A percentile compares a stretch with the other conserved stretches of the same genome.
Evolutionary conservation across 2,329 filamentous ascomycete genomes (phyloP).

Genomic region (Didymella segeticola): DNA sequence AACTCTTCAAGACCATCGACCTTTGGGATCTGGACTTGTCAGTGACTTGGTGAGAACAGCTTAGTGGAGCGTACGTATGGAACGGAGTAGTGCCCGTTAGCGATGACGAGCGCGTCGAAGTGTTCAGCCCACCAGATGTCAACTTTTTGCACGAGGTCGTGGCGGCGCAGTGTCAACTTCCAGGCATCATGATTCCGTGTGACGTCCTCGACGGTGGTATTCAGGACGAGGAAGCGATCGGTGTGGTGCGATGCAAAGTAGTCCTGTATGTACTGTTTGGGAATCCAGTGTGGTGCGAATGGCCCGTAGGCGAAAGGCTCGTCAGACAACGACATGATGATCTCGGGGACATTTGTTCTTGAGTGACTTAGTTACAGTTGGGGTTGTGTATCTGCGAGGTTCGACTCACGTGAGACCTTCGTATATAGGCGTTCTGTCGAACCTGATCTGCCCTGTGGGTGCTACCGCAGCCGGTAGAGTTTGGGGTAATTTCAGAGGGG

Average conservation of each 20-base stretch:
- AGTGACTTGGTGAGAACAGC: not conserved
- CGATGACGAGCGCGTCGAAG: constrained; percentile 52
- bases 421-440: constrained; percentile 59
- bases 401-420: constrained; percentile 57
- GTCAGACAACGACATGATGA: constrained; percentile 65
- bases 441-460: constrained; percentile 57
- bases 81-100: constrained; percentile 44
- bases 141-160: constrained; percentile 53
- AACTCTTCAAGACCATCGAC: constrained; percentile 61
- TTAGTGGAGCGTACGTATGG: constrained; percentile 49
- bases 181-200: constrained; percentile 49
- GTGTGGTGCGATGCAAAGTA: constrained; percentile 61
- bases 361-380: not conserved
- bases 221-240: constrained; percentile 56
- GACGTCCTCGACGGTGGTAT: constrained; percentile 61
- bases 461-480: constrained; percentile 5
- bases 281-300: constrained; percentile 62
- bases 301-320: constrained; percentile 61
- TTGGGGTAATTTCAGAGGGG: constrained; percentile 42
- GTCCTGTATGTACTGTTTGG: constrained; percentile 56
- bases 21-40: constrained; percentile 51
- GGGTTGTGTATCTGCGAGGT: not conserved
- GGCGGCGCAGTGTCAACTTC: constrained; percentile 57
- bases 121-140: constrained; percentile 63
- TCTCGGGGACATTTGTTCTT: constrained; percentile 63